Evolutionary conservation across 495 filamentous ascomycete species (phyloP), one percentile per base, ranked within the genome.

Genomic region (Melanomma pulvis-pyrius): DNA sequence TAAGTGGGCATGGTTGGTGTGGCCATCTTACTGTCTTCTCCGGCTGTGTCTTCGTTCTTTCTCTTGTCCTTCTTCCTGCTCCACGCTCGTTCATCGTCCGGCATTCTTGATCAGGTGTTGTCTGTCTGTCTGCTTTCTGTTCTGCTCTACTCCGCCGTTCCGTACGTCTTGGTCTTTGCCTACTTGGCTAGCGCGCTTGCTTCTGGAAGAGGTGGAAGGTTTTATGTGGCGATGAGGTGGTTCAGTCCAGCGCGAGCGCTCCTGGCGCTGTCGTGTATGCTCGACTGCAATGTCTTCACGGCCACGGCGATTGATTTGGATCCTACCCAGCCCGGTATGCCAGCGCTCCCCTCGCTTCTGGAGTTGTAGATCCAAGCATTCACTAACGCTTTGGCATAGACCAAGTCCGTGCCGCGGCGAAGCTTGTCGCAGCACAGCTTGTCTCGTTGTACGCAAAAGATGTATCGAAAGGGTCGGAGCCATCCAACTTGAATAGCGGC

Each of bases 371-470:
- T 44, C 26, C 21, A 19, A 53, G 30, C 28, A 9, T 6, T 57
- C 22, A 41, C 34, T 4, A 59, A 15, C 36, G 29, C 2, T 19
- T 41, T 11, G 9, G 11, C 36, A 34, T 50, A 92, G 90, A 86
- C 70, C 90, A 89, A 0, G 83, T 91, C 71, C 86, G 84, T 71
- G 67, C 74, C 53, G 86, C 85, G 3, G 87, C 89, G 29, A 79
- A 81, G 34, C 83, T 78, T 4, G 81, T 89, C 50, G 88, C 89
- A 5, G 82, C 80, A 70, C 85, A 86, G 63, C 79, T 91, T 74
- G 80, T 92, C 76, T 76, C 76, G 41, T 86, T 84, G 74, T 92
- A 92, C 73, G 76, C 80, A 26, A 88, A 88, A 22, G 82, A 71
- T 12, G 54, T 5, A 22, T 5, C 19, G 28, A 17, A 75, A 34